Conservation (phyloP, 768 basidiomycete genomes). For the Phaeolepiota aurea region DNA sequence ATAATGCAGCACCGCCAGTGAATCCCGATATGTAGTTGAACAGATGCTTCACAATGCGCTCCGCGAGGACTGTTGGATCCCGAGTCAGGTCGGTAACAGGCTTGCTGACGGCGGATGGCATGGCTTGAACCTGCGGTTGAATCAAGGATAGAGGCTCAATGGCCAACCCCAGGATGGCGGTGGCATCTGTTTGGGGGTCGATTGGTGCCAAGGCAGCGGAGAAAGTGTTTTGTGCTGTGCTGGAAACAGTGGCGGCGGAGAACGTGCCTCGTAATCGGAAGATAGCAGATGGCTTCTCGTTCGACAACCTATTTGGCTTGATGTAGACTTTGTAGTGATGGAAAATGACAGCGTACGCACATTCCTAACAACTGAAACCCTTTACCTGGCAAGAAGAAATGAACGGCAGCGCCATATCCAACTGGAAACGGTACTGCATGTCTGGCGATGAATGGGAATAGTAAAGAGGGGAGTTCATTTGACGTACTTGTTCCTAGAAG, state of each 20-base stretch:
- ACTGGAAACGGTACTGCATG: conserved; percentile 69
- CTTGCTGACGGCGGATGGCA: conserved; percentile 26
- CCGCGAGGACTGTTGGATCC: conserved; percentile 53
- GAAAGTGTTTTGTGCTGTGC: conserved; percentile 30
- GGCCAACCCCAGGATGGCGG: conserved; percentile 70
- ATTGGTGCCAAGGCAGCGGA: conserved; percentile 20
- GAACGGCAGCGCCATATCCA: conserved; percentile 77
- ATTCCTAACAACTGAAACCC: conserved; percentile 83
- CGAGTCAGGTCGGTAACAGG: conserved; percentile 14
- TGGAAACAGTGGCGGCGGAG: conserved; percentile 24
- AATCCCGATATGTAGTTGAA: conserved; percentile 74
- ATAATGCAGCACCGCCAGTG: conserved; percentile 30
- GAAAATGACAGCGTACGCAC: conserved; percentile 30
- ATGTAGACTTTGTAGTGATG: not conserved
- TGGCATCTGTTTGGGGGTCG: conserved; percentile 40
- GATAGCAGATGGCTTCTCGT: conserved; percentile 85
- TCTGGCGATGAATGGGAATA: not conserved
- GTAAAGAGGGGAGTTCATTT: too few species aligned
- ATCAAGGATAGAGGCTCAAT: conserved; percentile 69
- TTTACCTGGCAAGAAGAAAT: conserved; percentile 81
- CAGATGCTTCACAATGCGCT: conserved; percentile 64
- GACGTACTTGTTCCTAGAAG: conserved; percentile 67
- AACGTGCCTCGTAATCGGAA: conserved; percentile 73
- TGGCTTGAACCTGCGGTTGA: conserved; percentile 42
- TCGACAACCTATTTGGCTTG: conserved; percentile 85